Evolutionary conservation across 352 stramenopile genomes (phyloP), one percentile per base, ranked within the genome.

Genomic region (Blastocystis sp.): DNA sequence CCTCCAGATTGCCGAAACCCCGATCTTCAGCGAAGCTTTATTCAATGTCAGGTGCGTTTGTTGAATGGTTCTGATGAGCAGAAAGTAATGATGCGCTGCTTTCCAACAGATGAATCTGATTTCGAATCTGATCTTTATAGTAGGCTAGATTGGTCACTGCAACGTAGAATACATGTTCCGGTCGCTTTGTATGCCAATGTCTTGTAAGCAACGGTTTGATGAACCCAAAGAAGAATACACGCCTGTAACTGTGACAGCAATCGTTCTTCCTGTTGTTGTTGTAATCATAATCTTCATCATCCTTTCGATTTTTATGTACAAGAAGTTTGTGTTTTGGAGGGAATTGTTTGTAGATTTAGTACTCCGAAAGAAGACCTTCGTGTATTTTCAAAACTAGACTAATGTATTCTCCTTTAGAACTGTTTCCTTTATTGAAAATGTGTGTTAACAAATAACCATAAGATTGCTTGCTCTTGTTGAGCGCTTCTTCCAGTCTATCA

Each of bases 121-220:
- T 63, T 84, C 29, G 47, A 84, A 50, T 84, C 56, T n/a, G 73
- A 84, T 47, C 47, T 84, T 8, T 84, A 84, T 45, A 84, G 73
- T 84, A 6, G 29, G 11, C 26, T 15, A 37, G 9, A 13, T 34
- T 55, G 15, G 8, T 37, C 20, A 34, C 15, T 13, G 13, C 62
- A 20, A 34, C 15, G n/a, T 66, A 84, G 73, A 84, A 43, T 84
- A 84, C 41, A 84, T 84, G 73, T 84, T 66, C 53, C 47, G 73
- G 73, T 84, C 73, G 26, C 39, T 84, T 43, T 84, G 73, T 20
- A 13, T 55, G n/a, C 73, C 73, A 18, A 23, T 84, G 45, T 39
- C 62, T 11, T 84, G 73, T 43, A 7, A 84, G 20, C 43, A 39
- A 45, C 29, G 2, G 26, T 4, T 26, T 15, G 18, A 47, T 37